Evolutionary conservation across 2,329 filamentous ascomycete genomes (phyloP).

Genomic region (Xylariaceae sp.): DNA sequence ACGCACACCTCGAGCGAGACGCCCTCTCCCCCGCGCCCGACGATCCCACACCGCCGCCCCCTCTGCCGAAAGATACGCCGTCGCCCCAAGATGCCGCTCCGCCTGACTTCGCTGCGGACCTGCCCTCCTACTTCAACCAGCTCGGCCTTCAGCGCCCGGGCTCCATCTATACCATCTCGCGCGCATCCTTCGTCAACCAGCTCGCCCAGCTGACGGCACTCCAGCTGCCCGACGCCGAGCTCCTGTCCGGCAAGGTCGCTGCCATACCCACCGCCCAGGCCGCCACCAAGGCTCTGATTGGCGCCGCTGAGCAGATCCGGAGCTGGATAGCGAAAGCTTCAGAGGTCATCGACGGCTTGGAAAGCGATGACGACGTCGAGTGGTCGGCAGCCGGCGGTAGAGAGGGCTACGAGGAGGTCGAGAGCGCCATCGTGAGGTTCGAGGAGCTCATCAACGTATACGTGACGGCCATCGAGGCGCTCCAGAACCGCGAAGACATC

Average conservation of each 20-base stretch:
- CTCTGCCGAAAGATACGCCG: constrained; percentile 47
- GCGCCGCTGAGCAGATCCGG: constrained; percentile 84
- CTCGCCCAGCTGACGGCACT: constrained; percentile 87
- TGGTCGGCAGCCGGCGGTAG: constrained; percentile 87
- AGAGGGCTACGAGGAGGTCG: constrained; percentile 68
- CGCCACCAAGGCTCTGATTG: constrained; percentile 76
- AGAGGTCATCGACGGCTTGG: constrained; percentile 79
- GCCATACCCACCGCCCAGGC: constrained; percentile 77
- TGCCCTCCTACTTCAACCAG: constrained; percentile 59
- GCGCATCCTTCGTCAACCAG: constrained; percentile 88
- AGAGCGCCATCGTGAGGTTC: constrained; percentile 72
- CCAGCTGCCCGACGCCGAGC: constrained; percentile 76
- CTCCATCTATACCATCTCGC: constrained; percentile 89
- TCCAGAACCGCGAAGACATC: constrained; percentile 76
- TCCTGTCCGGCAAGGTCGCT: constrained; percentile 74
- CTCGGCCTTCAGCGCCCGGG: constrained; percentile 61
- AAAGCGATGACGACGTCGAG: constrained; percentile 94
- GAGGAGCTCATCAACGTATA: constrained; percentile 88
- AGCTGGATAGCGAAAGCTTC: constrained; percentile 91
- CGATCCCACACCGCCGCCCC: constrained; percentile 31
- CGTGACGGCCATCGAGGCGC: constrained; percentile 83
- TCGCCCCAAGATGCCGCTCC: constrained; percentile 30
- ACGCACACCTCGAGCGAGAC: constrained; percentile 49
- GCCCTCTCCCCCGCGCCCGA: constrained; percentile 29
- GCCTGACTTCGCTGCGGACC: constrained; percentile 41